These are phyloP conservation scores for Coemansia sp. DNA, from an alignment of 192 early-diverging fungal genomes.

Conservation along the genomic window DNA sequence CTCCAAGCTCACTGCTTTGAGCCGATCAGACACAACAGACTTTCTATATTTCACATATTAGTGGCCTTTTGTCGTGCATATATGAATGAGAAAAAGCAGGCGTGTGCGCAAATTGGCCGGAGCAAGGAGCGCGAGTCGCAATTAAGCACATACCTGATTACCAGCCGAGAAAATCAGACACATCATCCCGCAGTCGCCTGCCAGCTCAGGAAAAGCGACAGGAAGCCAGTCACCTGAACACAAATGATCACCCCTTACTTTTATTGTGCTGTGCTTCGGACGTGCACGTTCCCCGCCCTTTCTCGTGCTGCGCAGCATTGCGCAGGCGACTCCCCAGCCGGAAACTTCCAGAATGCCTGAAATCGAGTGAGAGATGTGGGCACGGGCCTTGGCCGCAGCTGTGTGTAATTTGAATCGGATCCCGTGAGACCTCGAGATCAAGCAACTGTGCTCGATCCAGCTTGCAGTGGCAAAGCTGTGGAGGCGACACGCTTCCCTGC, in stretches of 20 bases:
- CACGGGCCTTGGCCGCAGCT: too few species aligned
- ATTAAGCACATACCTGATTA: neutral
- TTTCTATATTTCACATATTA: neutral
- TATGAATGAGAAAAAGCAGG: conserved; percentile 7
- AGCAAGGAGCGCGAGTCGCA: neutral
- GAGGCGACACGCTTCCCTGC: neutral
- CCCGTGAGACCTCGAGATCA: neutral
- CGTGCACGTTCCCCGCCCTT: neutral
- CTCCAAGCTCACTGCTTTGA: neutral
- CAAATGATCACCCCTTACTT: neutral
- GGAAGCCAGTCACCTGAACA: conserved; percentile 1
- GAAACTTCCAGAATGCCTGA: neutral
- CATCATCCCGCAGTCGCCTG: neutral
- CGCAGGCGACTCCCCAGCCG: neutral
- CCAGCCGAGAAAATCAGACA: conserved; percentile 6
- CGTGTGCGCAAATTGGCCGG: conserved; percentile 11
- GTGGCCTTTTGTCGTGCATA: neutral
- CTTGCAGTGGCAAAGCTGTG: neutral
- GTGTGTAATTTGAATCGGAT: neutral
- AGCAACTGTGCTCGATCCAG: neutral
- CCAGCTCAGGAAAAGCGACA: neutral
- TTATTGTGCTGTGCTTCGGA: conserved; percentile 2
- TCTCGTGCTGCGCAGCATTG: conserved; percentile 1
- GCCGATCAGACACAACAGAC: neutral
- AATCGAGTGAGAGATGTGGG: too few species aligned